Evolutionary conservation across 306 rosid species (phyloP).

Genomic region (Trifolium dubium): DNA sequence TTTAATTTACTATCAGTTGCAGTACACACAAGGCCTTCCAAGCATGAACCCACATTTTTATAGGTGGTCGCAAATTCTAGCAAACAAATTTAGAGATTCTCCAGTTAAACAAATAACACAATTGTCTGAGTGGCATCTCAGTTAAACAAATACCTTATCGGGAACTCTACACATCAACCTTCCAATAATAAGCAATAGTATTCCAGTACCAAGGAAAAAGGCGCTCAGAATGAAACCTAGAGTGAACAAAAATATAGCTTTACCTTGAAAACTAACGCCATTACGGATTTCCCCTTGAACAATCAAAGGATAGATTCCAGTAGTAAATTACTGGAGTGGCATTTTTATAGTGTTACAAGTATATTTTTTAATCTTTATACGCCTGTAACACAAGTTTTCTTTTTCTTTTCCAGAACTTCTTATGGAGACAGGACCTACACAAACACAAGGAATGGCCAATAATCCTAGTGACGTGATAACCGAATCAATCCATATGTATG

Average conservation of each 20-base stretch:
- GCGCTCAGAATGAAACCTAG: background rate
- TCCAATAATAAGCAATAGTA: constrained; percentile 2
- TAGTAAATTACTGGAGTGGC: constrained; percentile 89
- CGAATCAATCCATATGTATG: constrained; percentile 68
- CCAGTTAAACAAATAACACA: constrained; percentile 9
- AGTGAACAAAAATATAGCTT: background rate
- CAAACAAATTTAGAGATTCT: constrained; percentile 35
- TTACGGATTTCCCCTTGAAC: constrained; percentile 63
- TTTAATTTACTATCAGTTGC: constrained; percentile 52
- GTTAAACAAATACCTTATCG: background rate
- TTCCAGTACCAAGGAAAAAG: constrained; percentile 7
- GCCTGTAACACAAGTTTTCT: constrained; percentile 20
- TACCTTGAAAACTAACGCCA: constrained; percentile 79
- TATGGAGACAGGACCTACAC: constrained; percentile 83
- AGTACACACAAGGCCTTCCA: constrained; percentile 88
- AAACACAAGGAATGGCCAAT: constrained; percentile 61
- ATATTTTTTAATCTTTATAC: constrained; percentile 2
- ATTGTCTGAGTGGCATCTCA: background rate
- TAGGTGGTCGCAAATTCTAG: constrained; percentile 73
- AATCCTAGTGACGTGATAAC: constrained; percentile 62
- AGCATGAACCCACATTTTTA: constrained; percentile 77
- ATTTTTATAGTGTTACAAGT: background rate
- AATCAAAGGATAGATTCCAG: constrained; percentile 77
- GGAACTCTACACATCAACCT: constrained; percentile 9
- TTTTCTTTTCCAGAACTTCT: constrained; percentile 61